Conservation (phyloP, 257 asterid species). For the Penstemon eatonii region DNA sequence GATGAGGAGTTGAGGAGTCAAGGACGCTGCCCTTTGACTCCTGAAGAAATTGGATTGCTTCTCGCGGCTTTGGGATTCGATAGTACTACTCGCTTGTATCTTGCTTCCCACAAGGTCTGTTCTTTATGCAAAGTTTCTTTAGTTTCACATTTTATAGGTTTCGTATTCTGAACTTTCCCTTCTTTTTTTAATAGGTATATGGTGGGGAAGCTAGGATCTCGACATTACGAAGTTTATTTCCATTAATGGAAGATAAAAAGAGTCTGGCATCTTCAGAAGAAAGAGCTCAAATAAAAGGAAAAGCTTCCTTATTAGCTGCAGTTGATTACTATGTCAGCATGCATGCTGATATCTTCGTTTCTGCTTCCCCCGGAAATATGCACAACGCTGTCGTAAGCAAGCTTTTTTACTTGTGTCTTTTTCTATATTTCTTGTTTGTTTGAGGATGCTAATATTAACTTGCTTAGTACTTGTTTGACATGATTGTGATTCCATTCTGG, state of each 20-base stretch:
- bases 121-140: conserved; percentile 4
- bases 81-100: conserved; percentile 83
- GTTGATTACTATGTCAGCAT: conserved; percentile 93
- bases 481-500: background rate
- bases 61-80: conserved; percentile 96
- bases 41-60: conserved; percentile 95
- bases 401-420: background rate
- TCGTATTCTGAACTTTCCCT: too few species aligned
- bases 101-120: conserved; percentile 95
- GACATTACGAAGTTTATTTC: conserved; percentile 70
- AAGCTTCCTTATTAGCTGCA: conserved; percentile 92
- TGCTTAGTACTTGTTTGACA: background rate
- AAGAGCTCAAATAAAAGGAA: conserved; percentile 77
- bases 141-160: background rate
- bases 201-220: conserved; percentile 96
- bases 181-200: conserved; percentile 55
- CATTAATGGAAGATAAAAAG: conserved; percentile 90
- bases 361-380: conserved; percentile 99
- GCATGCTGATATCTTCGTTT: conserved; percentile 89
- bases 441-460: too few species aligned
- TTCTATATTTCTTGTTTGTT: background rate
- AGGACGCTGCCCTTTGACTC: conserved; percentile 97
- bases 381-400: conserved; percentile 86
- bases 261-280: conserved; percentile 86
- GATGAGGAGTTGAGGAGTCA: conserved; percentile 96